Evolutionary conservation across 176 grass and related monocot species (phyloP).

Genomic region (Avena atlantica): DNA sequence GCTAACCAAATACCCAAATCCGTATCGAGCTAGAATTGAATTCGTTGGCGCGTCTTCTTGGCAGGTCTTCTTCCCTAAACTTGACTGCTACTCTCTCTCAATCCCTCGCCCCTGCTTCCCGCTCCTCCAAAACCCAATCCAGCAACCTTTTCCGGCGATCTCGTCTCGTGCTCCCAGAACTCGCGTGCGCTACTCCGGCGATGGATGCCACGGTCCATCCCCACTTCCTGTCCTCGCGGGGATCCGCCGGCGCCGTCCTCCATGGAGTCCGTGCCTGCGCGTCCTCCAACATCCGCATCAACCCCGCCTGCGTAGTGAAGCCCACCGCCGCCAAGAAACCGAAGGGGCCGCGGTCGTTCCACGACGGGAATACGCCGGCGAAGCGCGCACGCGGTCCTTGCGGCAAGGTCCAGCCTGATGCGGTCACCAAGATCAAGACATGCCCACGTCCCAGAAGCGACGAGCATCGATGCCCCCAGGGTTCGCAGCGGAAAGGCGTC

Average conservation of each 20-base stretch:
- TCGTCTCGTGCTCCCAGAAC: neutral
- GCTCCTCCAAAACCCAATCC: neutral
- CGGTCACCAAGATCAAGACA: neutral
- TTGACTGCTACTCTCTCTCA: neutral
- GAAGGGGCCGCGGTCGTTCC: neutral
- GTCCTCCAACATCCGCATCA: neutral
- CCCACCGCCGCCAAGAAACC: neutral
- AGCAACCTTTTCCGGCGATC: neutral
- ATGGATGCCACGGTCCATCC: neutral
- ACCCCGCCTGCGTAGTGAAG: neutral
- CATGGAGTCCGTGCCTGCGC: neutral
- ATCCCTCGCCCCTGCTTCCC: neutral
- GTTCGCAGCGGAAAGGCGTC: too few relatives aligned
- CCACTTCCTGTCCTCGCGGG: neutral
- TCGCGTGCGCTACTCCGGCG: neutral
- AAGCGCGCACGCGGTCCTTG: neutral
- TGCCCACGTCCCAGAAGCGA: neutral
- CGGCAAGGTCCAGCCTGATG: neutral
- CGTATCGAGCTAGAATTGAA: neutral
- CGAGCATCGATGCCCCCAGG: too few relatives aligned
- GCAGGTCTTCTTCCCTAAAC: neutral
- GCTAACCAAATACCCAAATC: too few relatives aligned
- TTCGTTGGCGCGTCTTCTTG: neutral
- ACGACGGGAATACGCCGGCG: neutral
- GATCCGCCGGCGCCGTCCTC: neutral